Evolutionary conservation across 1,139 yeast genomes (phyloP).

Genomic region (Candida tropicalis): DNA sequence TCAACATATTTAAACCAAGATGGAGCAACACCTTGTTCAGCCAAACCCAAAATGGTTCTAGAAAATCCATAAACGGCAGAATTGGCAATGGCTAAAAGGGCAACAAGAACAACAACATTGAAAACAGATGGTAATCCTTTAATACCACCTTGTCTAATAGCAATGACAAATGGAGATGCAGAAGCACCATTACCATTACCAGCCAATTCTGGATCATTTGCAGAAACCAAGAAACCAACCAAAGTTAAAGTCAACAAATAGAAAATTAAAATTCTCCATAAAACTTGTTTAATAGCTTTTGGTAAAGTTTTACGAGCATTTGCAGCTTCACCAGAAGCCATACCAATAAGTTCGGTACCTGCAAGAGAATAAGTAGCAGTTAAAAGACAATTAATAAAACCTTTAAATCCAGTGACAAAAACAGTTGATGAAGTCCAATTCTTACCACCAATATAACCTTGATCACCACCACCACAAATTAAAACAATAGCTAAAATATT

Average conservation of each 20-base stretch:
- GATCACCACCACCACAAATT: conserved; percentile 65
- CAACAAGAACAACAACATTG: conserved; percentile 43
- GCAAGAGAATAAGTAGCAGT: conserved; percentile 49
- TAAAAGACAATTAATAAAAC: conserved; percentile 44
- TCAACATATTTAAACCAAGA: conserved; percentile 39
- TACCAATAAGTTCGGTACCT: conserved; percentile 47
- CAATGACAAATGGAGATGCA: conserved; percentile 48
- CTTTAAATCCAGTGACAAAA: conserved; percentile 64
- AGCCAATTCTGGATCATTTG: conserved; percentile 29
- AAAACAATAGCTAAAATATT: conserved; percentile 69
- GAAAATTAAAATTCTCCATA: conserved; percentile 45
- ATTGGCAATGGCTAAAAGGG: conserved; percentile 48
- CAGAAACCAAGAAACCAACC: conserved; percentile 45
- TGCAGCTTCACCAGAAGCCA: conserved; percentile 41
- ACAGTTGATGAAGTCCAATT: conserved; percentile 53
- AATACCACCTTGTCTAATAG: conserved; percentile 45
- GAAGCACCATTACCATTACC: conserved; percentile 34
- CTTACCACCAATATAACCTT: conserved; percentile 56
- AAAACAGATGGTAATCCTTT: conserved; percentile 45
- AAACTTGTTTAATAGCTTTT: conserved; percentile 45
- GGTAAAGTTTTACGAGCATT: conserved; percentile 44
- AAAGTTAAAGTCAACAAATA: conserved; percentile 45
- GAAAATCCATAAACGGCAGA: conserved; percentile 50
- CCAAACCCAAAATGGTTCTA: conserved; percentile 42
- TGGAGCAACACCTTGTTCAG: conserved; percentile 47